These are phyloP conservation scores for Colletotrichum liriopes DNA, from an alignment of 2,329 filamentous ascomycete genomes.

Conservation along the genomic window DNA sequence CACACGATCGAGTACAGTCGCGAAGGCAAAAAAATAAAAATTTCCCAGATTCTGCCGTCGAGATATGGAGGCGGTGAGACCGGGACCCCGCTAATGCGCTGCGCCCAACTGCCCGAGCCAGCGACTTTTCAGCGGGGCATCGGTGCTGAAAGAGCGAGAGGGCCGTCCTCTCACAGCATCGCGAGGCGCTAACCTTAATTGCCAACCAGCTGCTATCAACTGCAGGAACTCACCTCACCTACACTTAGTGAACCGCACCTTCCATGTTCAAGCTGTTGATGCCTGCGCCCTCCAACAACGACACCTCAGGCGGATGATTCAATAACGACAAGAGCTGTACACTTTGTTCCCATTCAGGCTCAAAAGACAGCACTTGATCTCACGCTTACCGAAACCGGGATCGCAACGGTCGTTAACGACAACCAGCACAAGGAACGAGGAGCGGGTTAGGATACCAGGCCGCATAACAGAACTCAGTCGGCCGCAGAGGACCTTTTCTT, in stretches of 20 bases:
- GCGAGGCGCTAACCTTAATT: slow-evolving; percentile 25
- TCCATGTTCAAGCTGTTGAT: neutral
- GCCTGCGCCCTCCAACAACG: neutral
- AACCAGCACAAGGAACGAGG: neutral
- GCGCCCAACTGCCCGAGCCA: slow-evolving; percentile 9
- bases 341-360: neutral
- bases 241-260: neutral
- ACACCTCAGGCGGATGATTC: neutral
- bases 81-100: slow-evolving; percentile 28
- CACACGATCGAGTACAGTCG: slow-evolving; percentile 28
- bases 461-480: neutral
- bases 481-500: neutral
- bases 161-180: slow-evolving; percentile 17
- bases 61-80: slow-evolving; percentile 37
- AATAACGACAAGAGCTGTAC: neutral
- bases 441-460: neutral
- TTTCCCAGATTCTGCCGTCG: slow-evolving; percentile 44
- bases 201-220: neutral
- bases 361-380: neutral
- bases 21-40: slow-evolving; percentile 49
- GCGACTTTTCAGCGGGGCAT: slow-evolving; percentile 25
- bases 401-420: neutral
- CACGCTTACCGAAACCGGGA: neutral
- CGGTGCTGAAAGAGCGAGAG: slow-evolving; percentile 12
- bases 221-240: no score